These are phyloP conservation scores for Skeletonema menzelii DNA, from an alignment of 108 stramenopile species.

Conservation along the genomic window DNA sequence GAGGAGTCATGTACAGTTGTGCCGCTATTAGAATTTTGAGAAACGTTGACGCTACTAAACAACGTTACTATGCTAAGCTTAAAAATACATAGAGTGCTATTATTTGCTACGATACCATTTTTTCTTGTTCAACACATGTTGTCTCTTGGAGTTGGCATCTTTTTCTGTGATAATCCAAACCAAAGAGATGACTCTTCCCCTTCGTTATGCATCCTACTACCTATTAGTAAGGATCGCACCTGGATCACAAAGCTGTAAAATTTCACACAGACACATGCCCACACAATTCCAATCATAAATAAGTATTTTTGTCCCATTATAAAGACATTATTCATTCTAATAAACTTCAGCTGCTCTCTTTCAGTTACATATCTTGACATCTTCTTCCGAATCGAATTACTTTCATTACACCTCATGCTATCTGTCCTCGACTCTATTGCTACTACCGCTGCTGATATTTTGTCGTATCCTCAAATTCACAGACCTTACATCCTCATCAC, in stretches of 20 bases:
- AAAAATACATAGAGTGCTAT: neutral
- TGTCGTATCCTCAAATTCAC: slow-evolving; percentile 22
- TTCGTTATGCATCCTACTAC: no score
- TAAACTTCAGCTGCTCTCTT: neutral
- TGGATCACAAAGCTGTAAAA: no score
- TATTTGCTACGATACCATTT: no score
- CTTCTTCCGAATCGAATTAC: neutral
- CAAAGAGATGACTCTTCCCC: no score
- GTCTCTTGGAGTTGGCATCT: no score
- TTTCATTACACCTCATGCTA: neutral
- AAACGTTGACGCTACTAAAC: neutral
- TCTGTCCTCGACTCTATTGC: neutral
- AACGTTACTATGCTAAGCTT: neutral
- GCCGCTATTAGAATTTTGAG: neutral
- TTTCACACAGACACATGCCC: neutral
- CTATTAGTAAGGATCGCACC: no score
- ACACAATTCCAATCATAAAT: no score
- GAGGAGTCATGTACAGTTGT: neutral
- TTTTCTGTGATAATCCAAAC: no score
- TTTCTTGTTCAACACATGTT: no score
- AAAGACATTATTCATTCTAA: no score
- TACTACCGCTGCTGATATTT: neutral
- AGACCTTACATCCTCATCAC: slow-evolving; percentile 23
- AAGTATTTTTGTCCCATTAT: no score
- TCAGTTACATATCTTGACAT: no score